A percentile compares a stretch with the other conserved stretches of the same genome.
These are phyloP conservation scores for Adansonia digitata DNA, from an alignment of 345 rosid species.

Conservation along the genomic window DNA sequence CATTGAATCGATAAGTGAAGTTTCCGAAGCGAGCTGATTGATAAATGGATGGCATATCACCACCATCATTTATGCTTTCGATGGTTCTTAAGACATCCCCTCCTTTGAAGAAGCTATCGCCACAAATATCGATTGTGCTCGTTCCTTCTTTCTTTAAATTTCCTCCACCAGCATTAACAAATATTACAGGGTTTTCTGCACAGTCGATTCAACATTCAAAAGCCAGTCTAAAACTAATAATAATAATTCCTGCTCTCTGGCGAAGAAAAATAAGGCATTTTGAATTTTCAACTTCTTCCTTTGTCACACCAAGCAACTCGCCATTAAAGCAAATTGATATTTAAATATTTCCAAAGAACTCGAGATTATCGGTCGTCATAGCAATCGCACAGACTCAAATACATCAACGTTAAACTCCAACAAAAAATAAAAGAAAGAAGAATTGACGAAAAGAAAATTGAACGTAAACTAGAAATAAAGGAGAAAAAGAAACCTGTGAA, in stretches of 20 bases:
- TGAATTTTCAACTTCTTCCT: background rate
- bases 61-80: slow-evolving; percentile 33
- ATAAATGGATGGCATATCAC: slow-evolving; percentile 35
- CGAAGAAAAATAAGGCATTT: background rate
- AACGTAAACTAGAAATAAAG: background rate
- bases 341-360: background rate
- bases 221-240: background rate
- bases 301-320: background rate
- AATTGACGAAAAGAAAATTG: background rate
- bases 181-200: slow-evolving; percentile 29
- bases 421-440: slow-evolving; percentile 3
- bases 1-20: slow-evolving; percentile 27
- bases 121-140: slow-evolving; percentile 6
- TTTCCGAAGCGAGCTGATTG: slow-evolving; percentile 42
- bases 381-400: background rate
- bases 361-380: background rate
- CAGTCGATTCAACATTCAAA: background rate
- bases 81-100: slow-evolving; percentile 37
- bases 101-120: slow-evolving; percentile 35
- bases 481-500: slow-evolving; percentile 20
- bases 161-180: slow-evolving; percentile 43
- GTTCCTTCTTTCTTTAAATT: slow-evolving; percentile 15
- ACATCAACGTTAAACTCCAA: background rate
- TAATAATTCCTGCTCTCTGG: background rate
- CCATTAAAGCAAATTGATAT: background rate